Evolutionary conservation across 192 early-diverging fungal genomes (phyloP), one percentile per base, ranked within the genome.

Genomic region (Podila minutissima): DNA sequence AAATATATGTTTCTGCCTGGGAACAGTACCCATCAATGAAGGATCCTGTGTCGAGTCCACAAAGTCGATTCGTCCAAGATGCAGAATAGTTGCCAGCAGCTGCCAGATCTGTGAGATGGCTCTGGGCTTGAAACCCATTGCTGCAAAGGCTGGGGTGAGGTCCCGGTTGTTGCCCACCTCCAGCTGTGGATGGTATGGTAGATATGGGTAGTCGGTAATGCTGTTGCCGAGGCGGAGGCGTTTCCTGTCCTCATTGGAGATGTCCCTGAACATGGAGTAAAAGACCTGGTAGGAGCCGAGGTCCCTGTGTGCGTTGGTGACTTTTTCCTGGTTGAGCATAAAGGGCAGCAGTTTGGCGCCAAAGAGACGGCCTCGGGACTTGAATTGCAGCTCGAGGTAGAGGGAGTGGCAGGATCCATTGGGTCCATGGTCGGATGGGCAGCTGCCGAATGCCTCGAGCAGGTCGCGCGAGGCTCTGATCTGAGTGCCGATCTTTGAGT

Each of bases 311-410:
- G 89, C 81, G 24, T 88, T 61, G 26, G 89, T 91, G 19, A 95
- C 86, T 31, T 90, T 86, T 71, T 84, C 85, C 12, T 90, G 85
- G 71, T 94, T 93, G 26, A 94, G 86, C 50, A 88, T 83, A 66
- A 85, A 94, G 8, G 93, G 88, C 15, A 95, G 76, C 24, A 91
- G 62, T 74, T 97, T 97, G 46, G 91, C 82, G 29, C 97, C 98
- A 46, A 94, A 86, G 69, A 99, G 87, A 50, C 91, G 88, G 19
- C 97, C 96, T 28, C 90, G 84, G 29, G 91, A 90, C 73, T 92
- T 93, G 82, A 93, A 99, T 60, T 99, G 97, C 67, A 95, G 87
- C 82, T 98, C 95, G 50, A 94, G 90, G 83, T 93, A 97, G 57
- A 94, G 85, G 11, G 93, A 93, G 32, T 88, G 92, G 15, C 92